These are phyloP conservation scores for Hemileccinum impolitum DNA, from an alignment of 768 basidiomycete genomes.

Conservation along the genomic window DNA sequence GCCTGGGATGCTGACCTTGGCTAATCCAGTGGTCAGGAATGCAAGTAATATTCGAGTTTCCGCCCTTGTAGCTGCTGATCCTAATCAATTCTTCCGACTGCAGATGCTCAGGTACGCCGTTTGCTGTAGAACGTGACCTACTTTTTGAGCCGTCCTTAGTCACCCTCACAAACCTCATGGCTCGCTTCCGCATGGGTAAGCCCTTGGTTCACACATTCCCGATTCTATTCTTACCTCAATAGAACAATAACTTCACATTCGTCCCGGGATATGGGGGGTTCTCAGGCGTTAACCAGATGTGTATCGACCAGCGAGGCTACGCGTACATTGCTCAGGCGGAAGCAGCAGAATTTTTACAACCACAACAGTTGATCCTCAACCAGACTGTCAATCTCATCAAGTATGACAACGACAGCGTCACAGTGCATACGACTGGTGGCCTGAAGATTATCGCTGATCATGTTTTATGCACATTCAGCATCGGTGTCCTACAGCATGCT, in stretches of 20 bases:
- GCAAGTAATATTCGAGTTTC: constrained; percentile 12
- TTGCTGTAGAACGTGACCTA: background rate
- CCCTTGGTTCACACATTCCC: background rate
- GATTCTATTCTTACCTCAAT: background rate
- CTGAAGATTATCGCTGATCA: constrained; percentile 48
- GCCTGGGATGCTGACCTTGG: background rate
- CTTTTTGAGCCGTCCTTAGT: constrained; percentile 39
- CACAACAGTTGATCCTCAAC: constrained; percentile 46
- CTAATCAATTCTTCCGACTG: background rate
- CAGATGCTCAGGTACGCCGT: constrained; percentile 28
- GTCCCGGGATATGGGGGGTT: constrained; percentile 53
- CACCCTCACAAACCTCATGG: constrained; percentile 62
- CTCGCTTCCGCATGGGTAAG: constrained; percentile 61
- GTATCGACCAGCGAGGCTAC: constrained; percentile 62
- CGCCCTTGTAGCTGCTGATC: background rate
- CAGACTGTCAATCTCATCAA: constrained; percentile 47
- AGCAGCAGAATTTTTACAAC: constrained; percentile 50
- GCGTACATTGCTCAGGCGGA: constrained; percentile 54
- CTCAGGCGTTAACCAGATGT: constrained; percentile 50
- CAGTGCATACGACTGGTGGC: constrained; percentile 45
- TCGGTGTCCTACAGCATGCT: constrained; percentile 64
- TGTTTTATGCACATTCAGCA: constrained; percentile 64
- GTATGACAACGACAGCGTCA: constrained; percentile 43
- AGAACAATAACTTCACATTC: constrained; percentile 65
- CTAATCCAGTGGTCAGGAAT: constrained; percentile 26